A percentile compares a stretch with the other conserved stretches of the same genome.
Evolutionary conservation across 768 basidiomycete genomes (phyloP).

Genomic region (Hemileccinum impolitum): DNA sequence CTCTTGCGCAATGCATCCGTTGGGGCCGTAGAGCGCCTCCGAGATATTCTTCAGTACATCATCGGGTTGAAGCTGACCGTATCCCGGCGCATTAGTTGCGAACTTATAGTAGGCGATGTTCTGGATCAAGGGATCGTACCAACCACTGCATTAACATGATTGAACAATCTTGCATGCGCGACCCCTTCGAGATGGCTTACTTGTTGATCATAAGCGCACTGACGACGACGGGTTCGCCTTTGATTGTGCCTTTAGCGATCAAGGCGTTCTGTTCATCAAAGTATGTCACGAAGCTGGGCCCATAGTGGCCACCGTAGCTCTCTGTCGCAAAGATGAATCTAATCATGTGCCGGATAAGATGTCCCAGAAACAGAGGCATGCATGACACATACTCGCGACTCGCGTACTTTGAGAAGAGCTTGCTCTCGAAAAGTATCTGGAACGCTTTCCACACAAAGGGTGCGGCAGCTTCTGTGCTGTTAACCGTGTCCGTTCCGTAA

Average conservation of each 20-base stretch:
- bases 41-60: conserved; percentile 46
- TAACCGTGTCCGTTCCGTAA: conserved; percentile 53
- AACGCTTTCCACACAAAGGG: conserved; percentile 59
- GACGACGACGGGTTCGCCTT: conserved; percentile 51
- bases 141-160: conserved; percentile 41
- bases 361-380: not conserved
- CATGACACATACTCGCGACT: conserved; percentile 46
- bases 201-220: conserved; percentile 67
- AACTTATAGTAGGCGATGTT: conserved; percentile 59
- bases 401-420: conserved; percentile 47
- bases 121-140: conserved; percentile 65
- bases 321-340: conserved; percentile 66
- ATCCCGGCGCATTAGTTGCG: conserved; percentile 60
- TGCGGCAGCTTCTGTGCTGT: conserved; percentile 49
- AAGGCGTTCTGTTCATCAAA: conserved; percentile 60
- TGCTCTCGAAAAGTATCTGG: conserved; percentile 59
- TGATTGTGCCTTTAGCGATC: conserved; percentile 41
- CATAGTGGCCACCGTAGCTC: conserved; percentile 69
- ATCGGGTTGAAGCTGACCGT: conserved; percentile 56
- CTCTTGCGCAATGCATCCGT: conserved; percentile 56
- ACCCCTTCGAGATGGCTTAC: conserved; percentile 24
- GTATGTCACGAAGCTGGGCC: conserved; percentile 59
- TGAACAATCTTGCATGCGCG: not conserved
- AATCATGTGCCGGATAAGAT: not conserved
- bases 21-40: conserved; percentile 41